Conservation (phyloP, 257 asterid genomes). For the Plantago major region DNA sequence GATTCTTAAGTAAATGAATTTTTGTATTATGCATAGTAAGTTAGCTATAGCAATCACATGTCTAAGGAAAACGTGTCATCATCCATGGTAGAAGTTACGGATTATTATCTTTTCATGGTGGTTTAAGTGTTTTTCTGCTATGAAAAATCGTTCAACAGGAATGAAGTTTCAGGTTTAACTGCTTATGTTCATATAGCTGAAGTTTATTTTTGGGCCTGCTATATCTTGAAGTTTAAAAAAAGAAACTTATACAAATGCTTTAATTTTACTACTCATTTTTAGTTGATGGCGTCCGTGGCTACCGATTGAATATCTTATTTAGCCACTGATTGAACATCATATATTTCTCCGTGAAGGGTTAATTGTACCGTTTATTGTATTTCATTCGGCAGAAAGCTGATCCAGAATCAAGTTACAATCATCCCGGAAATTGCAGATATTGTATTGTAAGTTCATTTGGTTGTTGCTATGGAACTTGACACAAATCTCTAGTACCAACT, state of each 20-base stretch:
- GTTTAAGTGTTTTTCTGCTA: slow-evolving; percentile 1
- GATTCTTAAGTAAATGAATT: not conserved
- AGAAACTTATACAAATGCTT: too few species aligned
- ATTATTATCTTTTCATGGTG: too few species aligned
- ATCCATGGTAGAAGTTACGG: too few species aligned
- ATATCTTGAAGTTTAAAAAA: too few species aligned
- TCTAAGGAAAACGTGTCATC: too few species aligned
- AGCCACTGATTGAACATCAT: too few species aligned
- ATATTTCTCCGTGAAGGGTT: slow-evolving; percentile 10
- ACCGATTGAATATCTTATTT: too few species aligned
- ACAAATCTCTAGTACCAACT: slow-evolving; percentile 26
- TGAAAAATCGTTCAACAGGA: not conserved
- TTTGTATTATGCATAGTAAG: too few species aligned
- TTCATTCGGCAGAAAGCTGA: slow-evolving; percentile 44
- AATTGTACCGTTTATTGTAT: slow-evolving; percentile 24
- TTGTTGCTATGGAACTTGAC: slow-evolving; percentile 18
- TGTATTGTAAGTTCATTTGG: slow-evolving; percentile 65
- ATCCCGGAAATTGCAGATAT: slow-evolving; percentile 53
- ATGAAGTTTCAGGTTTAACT: slow-evolving; percentile 6
- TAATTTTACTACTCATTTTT: too few species aligned
- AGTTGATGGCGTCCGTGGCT: too few species aligned
- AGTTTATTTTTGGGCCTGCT: not conserved
- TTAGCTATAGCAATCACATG: too few species aligned
- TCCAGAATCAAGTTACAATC: slow-evolving; percentile 29
- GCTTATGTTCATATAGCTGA: slow-evolving; percentile 4